Percentiles rank a stretch among this genome's conserved stretches.
These are phyloP conservation scores for Quercus lobata DNA, from an alignment of 331 rosid species.

Conservation along the genomic window DNA sequence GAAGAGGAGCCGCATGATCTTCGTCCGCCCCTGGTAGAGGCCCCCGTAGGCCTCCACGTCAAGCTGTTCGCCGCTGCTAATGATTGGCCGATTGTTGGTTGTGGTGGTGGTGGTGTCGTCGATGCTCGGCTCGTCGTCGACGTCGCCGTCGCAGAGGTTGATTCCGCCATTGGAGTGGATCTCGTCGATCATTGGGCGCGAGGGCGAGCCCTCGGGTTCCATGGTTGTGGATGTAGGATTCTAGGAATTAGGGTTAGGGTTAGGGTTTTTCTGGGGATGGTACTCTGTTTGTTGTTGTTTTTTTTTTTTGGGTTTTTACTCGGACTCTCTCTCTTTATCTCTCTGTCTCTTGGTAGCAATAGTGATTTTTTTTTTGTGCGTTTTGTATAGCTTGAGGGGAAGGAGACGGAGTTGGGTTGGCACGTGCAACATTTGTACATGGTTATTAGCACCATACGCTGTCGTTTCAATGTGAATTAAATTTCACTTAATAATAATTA, in stretches of 20 bases:
- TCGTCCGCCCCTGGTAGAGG: constrained; percentile 80
- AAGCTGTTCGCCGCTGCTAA: constrained; percentile 84
- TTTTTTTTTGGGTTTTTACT: too few species aligned
- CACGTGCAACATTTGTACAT: not conserved
- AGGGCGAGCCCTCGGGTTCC: constrained; percentile 79
- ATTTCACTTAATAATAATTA: too few species aligned
- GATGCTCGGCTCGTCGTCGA: constrained; percentile 24
- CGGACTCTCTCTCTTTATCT: not conserved
- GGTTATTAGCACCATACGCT: not conserved
- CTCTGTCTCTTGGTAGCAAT: not conserved
- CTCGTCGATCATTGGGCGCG: constrained; percentile 76
- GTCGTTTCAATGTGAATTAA: not conserved
- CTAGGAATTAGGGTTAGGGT: constrained; percentile 15
- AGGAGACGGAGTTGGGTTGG: not conserved
- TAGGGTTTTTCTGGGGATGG: constrained; percentile 16
- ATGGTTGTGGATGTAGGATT: constrained; percentile 17
- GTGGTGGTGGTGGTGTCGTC: constrained; percentile 14
- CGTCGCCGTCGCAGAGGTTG: not conserved
- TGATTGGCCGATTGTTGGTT: constrained; percentile 47
- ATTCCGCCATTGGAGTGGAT: constrained; percentile 68
- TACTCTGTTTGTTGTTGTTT: not conserved
- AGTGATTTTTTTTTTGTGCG: not conserved
- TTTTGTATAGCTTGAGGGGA: not conserved
- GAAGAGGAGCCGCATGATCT: constrained; percentile 77
- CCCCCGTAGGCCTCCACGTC: constrained; percentile 89